These are phyloP conservation scores for Nemania serpens DNA, from an alignment of 2,329 filamentous ascomycete genomes.

Conservation along the genomic window DNA sequence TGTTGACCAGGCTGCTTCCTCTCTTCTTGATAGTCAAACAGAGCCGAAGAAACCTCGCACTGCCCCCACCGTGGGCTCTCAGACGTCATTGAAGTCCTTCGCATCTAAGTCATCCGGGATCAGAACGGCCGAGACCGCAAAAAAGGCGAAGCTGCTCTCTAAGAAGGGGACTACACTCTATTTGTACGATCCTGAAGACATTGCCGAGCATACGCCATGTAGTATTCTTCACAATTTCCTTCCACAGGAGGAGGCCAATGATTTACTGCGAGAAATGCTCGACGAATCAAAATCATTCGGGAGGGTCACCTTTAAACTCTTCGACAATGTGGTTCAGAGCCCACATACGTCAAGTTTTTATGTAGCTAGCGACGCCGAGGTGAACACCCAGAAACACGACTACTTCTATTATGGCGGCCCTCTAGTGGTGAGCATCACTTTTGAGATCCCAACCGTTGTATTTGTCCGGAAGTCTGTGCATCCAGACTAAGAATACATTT, in stretches of 20 bases:
- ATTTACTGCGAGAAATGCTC: constrained; percentile 75
- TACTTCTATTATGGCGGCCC: constrained; percentile 85
- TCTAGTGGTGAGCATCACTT: constrained; percentile 57
- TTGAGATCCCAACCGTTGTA: background rate
- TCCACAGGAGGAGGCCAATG: constrained; percentile 70
- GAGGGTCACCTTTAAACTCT: constrained; percentile 78
- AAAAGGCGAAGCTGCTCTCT: constrained; percentile 59
- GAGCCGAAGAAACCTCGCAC: constrained; percentile 38
- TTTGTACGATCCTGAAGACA: constrained; percentile 79
- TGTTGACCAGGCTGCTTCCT: constrained; percentile 66
- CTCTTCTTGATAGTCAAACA: constrained; percentile 49
- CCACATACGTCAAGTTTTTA: constrained; percentile 87
- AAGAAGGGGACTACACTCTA: constrained; percentile 83
- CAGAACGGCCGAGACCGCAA: constrained; percentile 26
- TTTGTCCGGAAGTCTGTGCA: background rate
- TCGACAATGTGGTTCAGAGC: constrained; percentile 83
- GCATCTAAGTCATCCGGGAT: constrained; percentile 34
- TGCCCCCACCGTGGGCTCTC: constrained; percentile 53
- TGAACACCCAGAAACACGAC: constrained; percentile 71
- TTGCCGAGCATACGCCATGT: constrained; percentile 84
- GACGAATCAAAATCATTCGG: constrained; percentile 73
- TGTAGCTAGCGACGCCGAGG: constrained; percentile 74
- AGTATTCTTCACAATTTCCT: constrained; percentile 93
- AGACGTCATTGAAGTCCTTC: constrained; percentile 67
- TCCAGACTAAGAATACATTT: background rate